phyloP scores from a whole-genome alignment of 306 rosid genomes.

The Medicago ruthenica region DNA sequence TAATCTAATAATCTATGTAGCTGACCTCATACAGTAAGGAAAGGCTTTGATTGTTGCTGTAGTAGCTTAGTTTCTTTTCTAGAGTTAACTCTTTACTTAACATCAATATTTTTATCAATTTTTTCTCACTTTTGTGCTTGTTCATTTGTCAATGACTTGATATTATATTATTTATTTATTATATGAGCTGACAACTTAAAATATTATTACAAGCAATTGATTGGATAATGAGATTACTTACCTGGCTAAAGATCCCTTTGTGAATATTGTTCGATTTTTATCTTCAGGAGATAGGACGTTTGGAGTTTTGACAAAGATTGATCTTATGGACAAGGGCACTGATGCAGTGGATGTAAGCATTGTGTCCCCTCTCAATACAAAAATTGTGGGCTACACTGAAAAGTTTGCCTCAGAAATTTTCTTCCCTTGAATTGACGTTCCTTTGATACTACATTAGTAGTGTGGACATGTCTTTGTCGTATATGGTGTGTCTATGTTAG shows the following conservation, averaged over 20 bases:
- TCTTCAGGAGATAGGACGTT: slow-evolving; percentile 89
- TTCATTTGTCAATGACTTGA: too few relatives aligned
- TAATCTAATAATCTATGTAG: slow-evolving; percentile 10
- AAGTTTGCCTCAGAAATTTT: not conserved
- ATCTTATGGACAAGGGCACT: slow-evolving; percentile 99
- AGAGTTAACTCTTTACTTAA: too few relatives aligned
- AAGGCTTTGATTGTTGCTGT: too few relatives aligned
- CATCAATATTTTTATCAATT: too few relatives aligned
- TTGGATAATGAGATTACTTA: too few relatives aligned
- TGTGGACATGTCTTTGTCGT: not conserved
- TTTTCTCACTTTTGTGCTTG: too few relatives aligned
- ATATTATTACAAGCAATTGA: too few relatives aligned
- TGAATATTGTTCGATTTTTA: slow-evolving; percentile 29
- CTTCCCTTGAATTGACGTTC: slow-evolving; percentile 2
- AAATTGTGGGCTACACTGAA: slow-evolving; percentile 29
- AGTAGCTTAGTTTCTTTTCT: too few relatives aligned
- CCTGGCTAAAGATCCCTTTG: not conserved
- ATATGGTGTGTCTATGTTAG: not conserved
- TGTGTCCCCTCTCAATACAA: slow-evolving; percentile 30
- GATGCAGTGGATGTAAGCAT: slow-evolving; percentile 93
- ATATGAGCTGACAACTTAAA: too few relatives aligned
- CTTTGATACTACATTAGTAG: not conserved
- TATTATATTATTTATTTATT: too few relatives aligned
- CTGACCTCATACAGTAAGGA: too few relatives aligned
- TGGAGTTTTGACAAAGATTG: slow-evolving; percentile 96